phyloP scores from a whole-genome alignment of 768 basidiomycete species.

The Lactifluus pinguis region DNA sequence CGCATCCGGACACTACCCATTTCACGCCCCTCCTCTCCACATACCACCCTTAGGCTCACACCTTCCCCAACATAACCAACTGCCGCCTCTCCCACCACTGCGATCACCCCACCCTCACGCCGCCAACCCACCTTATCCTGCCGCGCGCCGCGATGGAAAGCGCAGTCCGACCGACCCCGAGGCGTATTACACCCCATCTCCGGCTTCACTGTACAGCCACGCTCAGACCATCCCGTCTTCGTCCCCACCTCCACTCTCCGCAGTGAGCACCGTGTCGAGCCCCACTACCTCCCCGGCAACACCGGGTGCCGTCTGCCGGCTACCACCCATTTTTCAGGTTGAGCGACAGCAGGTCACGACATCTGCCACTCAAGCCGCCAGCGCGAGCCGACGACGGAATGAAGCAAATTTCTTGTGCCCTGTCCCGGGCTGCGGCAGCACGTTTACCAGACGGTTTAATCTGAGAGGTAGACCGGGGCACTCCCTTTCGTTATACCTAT shows the following conservation, averaged over 20 bases:
- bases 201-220: constrained; percentile 48
- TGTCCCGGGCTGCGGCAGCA: constrained; percentile 32
- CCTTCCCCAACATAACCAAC: background rate
- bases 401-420: constrained; percentile 74
- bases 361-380: constrained; percentile 85
- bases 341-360: constrained; percentile 95
- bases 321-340: constrained; percentile 82
- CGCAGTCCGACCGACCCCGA: constrained; percentile 24
- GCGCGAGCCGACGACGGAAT: constrained; percentile 80
- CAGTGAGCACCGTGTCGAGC: constrained; percentile 18
- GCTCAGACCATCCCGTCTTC: constrained; percentile 17
- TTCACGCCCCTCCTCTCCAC: constrained; percentile 22
- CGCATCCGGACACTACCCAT: constrained; percentile 31
- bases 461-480: constrained; percentile 49
- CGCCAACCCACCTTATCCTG: constrained; percentile 16
- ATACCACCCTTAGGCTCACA: constrained; percentile 14
- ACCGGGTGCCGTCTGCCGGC: constrained; percentile 33
- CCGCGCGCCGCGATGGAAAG: constrained; percentile 20
- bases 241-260: constrained; percentile 14
- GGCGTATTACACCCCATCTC: constrained; percentile 35
- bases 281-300: constrained; percentile 9
- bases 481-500: background rate
- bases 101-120: constrained; percentile 16
- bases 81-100: constrained; percentile 11
- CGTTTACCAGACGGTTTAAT: constrained; percentile 76